These are phyloP conservation scores for Boletus sp. DNA, from an alignment of 768 basidiomycete genomes.

Conservation along the genomic window DNA sequence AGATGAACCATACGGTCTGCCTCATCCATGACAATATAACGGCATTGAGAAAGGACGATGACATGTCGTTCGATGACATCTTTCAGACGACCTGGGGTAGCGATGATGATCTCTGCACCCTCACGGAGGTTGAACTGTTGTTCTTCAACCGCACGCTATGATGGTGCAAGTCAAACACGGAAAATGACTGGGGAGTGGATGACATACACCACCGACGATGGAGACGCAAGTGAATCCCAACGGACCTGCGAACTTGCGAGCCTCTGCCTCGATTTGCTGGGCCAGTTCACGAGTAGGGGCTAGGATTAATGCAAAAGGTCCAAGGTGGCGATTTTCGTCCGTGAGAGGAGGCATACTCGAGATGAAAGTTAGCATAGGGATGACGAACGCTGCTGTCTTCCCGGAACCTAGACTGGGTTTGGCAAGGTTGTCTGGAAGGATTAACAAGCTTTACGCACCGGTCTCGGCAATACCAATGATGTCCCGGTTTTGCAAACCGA, in stretches of 20 bases:
- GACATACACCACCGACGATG: conserved; percentile 88
- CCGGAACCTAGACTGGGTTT: conserved; percentile 70
- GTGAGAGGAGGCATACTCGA: conserved; percentile 77
- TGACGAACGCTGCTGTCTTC: conserved; percentile 98
- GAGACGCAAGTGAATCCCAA: conserved; percentile 94
- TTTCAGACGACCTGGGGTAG: conserved; percentile 96
- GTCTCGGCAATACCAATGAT: conserved; percentile 99
- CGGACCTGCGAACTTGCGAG: conserved; percentile 86
- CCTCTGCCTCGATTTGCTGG: conserved; percentile 93
- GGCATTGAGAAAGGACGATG: conserved; percentile 93
- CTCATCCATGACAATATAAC: conserved; percentile 99
- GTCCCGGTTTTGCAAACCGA: conserved; percentile 93
- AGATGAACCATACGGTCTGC: conserved; percentile 99
- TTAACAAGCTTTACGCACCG: conserved; percentile 45
- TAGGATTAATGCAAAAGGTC: conserved; percentile 89
- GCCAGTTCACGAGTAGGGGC: conserved; percentile 98
- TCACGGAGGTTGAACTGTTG: conserved; percentile 98
- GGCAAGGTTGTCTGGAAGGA: not conserved
- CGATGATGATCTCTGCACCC: conserved; percentile 97
- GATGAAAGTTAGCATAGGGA: conserved; percentile 97
- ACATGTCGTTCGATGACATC: conserved; percentile 97
- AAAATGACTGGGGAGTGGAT: not conserved
- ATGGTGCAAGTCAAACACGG: conserved; percentile 12
- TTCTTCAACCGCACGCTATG: conserved; percentile 87
- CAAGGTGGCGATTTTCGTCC: conserved; percentile 91